Evolutionary conservation across 1,284 basidiomycete species (phyloP).

Genomic region (Phellinidium pouzarii): DNA sequence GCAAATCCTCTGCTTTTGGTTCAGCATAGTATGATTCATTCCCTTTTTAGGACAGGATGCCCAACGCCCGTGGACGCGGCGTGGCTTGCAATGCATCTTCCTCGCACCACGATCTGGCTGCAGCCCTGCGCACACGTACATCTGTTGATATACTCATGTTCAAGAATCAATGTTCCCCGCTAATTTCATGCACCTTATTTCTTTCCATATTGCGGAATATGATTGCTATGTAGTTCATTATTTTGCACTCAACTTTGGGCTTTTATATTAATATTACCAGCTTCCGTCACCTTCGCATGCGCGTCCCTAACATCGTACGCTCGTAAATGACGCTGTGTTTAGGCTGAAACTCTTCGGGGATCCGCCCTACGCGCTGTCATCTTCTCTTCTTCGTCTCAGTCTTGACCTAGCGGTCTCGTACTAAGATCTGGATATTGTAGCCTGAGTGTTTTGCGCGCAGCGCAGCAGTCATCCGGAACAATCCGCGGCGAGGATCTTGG

Average conservation of each 20-base stretch:
- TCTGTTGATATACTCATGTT: slow-evolving; percentile 3
- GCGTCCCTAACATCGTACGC: slow-evolving; percentile 14
- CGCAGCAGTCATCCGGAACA: no score
- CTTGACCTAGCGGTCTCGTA: no score
- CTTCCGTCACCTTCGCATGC: slow-evolving; percentile 1
- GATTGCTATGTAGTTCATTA: no score
- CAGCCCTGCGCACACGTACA: neutral
- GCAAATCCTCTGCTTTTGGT: slow-evolving; percentile 7
- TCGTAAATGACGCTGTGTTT: slow-evolving; percentile 24
- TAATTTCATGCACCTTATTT: neutral
- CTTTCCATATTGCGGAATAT: slow-evolving; percentile 1
- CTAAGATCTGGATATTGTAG: no score
- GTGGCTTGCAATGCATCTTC: slow-evolving; percentile 7
- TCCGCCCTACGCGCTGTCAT: no score
- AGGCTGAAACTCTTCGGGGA: slow-evolving; percentile 26
- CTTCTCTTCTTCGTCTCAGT: no score
- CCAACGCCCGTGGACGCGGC: neutral
- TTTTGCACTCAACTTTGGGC: neutral
- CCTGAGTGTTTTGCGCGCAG: no score
- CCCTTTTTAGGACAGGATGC: slow-evolving; percentile 5
- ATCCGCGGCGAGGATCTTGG: slow-evolving; percentile 25
- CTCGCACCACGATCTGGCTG: neutral
- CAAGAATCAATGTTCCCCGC: neutral
- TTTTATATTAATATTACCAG: no score
- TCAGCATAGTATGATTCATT: neutral